Evolutionary conservation across 1,139 yeast species (phyloP).

Genomic region (Protomyces pachydermus): DNA sequence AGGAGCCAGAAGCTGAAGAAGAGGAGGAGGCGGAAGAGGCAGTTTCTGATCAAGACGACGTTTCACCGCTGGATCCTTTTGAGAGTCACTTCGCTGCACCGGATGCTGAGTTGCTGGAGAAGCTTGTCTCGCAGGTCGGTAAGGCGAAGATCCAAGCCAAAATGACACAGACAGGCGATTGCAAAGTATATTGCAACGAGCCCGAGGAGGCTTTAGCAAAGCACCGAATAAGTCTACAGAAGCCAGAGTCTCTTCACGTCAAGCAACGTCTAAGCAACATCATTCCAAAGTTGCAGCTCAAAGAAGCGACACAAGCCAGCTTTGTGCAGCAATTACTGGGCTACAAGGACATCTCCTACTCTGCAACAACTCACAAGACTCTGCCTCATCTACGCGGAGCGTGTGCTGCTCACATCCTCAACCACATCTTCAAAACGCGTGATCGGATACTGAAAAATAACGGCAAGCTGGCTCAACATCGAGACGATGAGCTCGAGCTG

Average conservation of each 20-base stretch:
- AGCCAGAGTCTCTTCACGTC: slow-evolving; percentile 19
- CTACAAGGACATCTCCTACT: slow-evolving; percentile 67
- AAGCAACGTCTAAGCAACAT: slow-evolving; percentile 30
- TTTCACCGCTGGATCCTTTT: slow-evolving; percentile 52
- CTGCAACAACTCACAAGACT: slow-evolving; percentile 48
- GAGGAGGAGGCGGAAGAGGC: slow-evolving; percentile 35
- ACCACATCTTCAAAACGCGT: slow-evolving; percentile 72
- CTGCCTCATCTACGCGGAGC: slow-evolving; percentile 52
- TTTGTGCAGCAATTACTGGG: slow-evolving; percentile 54
- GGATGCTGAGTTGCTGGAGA: slow-evolving; percentile 45
- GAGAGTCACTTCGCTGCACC: slow-evolving; percentile 66
- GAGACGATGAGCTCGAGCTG: slow-evolving; percentile 47
- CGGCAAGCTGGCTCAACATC: slow-evolving; percentile 47
- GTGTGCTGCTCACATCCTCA: slow-evolving; percentile 66
- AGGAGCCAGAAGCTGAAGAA: slow-evolving; percentile 37
- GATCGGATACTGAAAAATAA: slow-evolving; percentile 75
- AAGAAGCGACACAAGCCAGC: slow-evolving; percentile 38
- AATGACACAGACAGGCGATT: background rate
- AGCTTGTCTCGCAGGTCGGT: background rate
- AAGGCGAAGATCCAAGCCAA: background rate
- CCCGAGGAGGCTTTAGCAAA: slow-evolving; percentile 1
- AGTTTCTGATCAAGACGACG: slow-evolving; percentile 43
- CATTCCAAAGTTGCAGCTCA: slow-evolving; percentile 1
- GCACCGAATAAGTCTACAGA: slow-evolving; percentile 27
- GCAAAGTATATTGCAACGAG: background rate